Evolutionary conservation across 371 early-diverging fungal genomes (phyloP), one percentile per base, ranked within the genome.

Genomic region (Conidiobolus coronatus): DNA sequence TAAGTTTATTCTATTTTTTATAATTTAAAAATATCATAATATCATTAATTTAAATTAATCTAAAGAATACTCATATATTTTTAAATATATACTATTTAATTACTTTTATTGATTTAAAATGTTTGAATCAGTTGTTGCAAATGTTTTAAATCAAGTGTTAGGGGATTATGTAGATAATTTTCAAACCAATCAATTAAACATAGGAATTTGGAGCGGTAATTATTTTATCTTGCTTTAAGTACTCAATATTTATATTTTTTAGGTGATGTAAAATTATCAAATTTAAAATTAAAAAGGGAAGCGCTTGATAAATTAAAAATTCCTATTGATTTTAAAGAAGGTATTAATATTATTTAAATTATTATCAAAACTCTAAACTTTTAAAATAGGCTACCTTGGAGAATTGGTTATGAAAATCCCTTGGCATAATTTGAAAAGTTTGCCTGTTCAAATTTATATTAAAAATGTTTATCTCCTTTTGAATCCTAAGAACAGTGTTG

Each of bases 131-230:
- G 67, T 93, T 20, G 78, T 89, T 15, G 83, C 87, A 20, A 84
- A 73, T 38, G 70, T 93, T 19, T 65, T 91, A 44, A 93, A 93
- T 60, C 76, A 79, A 60, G 70, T 92, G 50, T 73, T 95, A 29
- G 96, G 96, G 33, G 87, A 86, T 50, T 93, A 93, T 71, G 89
- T 94, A 39, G 81, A 80, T 33, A 92, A 94, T 60, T 70, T 97
- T 36, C 91, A 93, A 54, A 79, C 85, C 40, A 85, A 79, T 49
- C 95, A 97, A 65, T 73, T 97, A 47, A 88, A 83, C 57, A 75
- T 96, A 50, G 94, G 86, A 33, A 86, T 96, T 46, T 96, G 95
- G 95, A 77, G 76, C 55, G 97, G 94, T 86, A 77, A 17, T 45
- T 9, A 4, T 51, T 13, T 15, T 45, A 19, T 37, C 2, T 33